These are phyloP conservation scores for Aspergillus uvarum DNA, from an alignment of 2,329 filamentous ascomycete genomes.

Conservation along the genomic window DNA sequence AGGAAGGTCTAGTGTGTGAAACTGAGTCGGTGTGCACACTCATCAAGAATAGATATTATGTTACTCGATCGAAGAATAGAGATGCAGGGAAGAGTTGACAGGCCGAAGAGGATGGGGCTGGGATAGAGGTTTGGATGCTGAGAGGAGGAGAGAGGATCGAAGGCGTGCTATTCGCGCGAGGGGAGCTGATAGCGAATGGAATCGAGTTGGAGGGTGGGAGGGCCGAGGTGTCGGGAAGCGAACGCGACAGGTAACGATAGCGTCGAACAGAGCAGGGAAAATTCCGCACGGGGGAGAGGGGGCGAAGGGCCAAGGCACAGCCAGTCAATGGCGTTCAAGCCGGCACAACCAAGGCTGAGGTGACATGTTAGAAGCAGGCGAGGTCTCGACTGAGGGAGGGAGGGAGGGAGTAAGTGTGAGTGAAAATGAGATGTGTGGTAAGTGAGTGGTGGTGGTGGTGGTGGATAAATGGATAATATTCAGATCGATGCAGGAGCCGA, in stretches of 20 bases:
- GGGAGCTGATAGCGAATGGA: slow-evolving; percentile 1
- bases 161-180: not conserved
- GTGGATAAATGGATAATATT: not conserved
- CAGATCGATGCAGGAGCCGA: slow-evolving; percentile 9
- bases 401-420: too few relatives aligned
- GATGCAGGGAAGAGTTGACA: not conserved
- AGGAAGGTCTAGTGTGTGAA: slow-evolving; percentile 3
- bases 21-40: not conserved
- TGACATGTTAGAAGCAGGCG: slow-evolving; percentile 4
- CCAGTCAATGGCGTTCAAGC: slow-evolving; percentile 2
- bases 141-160: not conserved
- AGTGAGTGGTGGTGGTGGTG: not conserved
- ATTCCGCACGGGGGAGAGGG: not conserved
- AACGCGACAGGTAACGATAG: slow-evolving; percentile 4
- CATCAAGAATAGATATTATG: not conserved
- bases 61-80: not conserved
- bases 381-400: not conserved
- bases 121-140: not conserved
- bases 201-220: not conserved
- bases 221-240: slow-evolving; percentile 3
- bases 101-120: not conserved
- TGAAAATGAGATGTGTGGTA: too few relatives aligned
- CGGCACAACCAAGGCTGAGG: not conserved
- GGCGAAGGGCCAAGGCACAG: not conserved
- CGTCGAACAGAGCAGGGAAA: slow-evolving; percentile 1